Percentiles rank a stretch among this genome's conserved stretches.
Conservation (phyloP, 164 flowering plant species). For the Litsea cubeba region DNA sequence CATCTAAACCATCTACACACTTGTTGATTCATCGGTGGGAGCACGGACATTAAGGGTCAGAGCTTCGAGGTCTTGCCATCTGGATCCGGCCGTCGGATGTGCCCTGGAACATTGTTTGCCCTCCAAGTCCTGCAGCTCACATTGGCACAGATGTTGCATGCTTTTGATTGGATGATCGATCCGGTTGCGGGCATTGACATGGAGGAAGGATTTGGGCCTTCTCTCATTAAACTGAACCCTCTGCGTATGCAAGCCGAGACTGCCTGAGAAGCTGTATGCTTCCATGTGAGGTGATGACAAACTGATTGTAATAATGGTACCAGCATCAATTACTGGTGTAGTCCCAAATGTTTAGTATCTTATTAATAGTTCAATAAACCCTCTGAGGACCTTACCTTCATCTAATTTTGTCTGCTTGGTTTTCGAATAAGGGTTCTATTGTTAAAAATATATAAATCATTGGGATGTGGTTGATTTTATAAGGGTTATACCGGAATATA, state of each 20-base stretch:
- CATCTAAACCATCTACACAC: too few species aligned
- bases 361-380: neutral
- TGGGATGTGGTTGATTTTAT: too few species aligned
- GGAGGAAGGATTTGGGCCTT: neutral
- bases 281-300: neutral
- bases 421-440: neutral
- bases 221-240: neutral
- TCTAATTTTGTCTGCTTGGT: neutral
- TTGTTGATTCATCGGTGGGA: conserved; percentile 3
- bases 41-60: neutral
- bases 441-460: neutral
- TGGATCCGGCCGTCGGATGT: conserved; percentile 2
- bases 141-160: neutral
- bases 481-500: too few species aligned
- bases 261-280: neutral
- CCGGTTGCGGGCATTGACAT: neutral
- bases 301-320: neutral
- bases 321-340: neutral
- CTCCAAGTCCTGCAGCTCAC: neutral
- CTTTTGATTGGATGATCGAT: neutral
- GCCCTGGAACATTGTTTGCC: neutral
- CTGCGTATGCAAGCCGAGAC: neutral
- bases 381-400: too few species aligned
- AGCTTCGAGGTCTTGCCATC: neutral
- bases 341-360: neutral